These are phyloP conservation scores for Colletotrichum godetiae DNA, from an alignment of 2,329 filamentous ascomycete species.

Conservation along the genomic window DNA sequence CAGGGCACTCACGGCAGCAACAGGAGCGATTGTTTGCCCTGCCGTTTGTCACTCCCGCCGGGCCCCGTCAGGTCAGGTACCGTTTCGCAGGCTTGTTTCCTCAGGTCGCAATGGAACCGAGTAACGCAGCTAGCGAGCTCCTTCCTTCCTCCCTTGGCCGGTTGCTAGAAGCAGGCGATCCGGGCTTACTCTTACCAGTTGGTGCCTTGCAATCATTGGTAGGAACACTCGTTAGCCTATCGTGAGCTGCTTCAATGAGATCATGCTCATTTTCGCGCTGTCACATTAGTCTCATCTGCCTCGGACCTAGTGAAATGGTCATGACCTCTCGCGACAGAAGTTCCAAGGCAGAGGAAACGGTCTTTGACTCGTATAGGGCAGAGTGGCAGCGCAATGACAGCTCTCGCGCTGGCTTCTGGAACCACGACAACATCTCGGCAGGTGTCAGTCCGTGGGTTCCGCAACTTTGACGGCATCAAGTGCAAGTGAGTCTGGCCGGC, in stretches of 20 bases:
- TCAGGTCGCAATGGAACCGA: background rate
- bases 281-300: background rate
- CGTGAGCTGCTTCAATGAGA: slow-evolving; percentile 12
- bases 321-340: background rate
- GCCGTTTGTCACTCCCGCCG: background rate
- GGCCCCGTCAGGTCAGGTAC: background rate
- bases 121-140: background rate
- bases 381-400: background rate
- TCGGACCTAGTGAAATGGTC: background rate
- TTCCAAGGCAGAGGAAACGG: background rate
- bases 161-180: background rate
- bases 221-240: background rate
- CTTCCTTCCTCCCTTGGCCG: slow-evolving; percentile 20
- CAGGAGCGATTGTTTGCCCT: background rate
- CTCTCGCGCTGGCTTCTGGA: background rate
- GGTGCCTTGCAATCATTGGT: background rate
- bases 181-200: background rate
- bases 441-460: slow-evolving; percentile 18
- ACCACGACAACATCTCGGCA: background rate
- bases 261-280: slow-evolving; percentile 11
- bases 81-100: background rate
- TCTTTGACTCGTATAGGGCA: background rate
- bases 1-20: background rate
- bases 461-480: slow-evolving; percentile 8
- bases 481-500: background rate